These are phyloP conservation scores for Diaporthe sp. DNA, from an alignment of 2,329 filamentous ascomycete species.

Conservation along the genomic window DNA sequence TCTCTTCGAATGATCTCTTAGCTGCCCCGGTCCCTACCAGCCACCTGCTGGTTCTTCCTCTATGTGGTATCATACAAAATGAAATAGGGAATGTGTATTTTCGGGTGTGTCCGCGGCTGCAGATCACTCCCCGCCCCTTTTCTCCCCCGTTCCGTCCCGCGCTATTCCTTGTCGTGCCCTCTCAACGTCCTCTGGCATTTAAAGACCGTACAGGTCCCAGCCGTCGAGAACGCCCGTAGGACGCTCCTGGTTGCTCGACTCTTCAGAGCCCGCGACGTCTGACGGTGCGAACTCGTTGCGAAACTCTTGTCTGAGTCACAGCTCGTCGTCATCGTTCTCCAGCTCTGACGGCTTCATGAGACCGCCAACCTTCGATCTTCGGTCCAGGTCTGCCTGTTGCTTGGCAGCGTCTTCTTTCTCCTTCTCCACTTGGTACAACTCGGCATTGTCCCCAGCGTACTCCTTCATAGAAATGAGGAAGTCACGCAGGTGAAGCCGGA, in stretches of 20 bases:
- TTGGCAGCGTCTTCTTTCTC: constrained; percentile 90
- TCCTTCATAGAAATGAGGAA: constrained; percentile 98
- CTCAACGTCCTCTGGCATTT: constrained; percentile 31
- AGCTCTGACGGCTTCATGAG: constrained; percentile 98
- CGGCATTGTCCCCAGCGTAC: constrained; percentile 94
- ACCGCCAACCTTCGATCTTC: constrained; percentile 94
- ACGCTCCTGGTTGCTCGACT: constrained; percentile 31
- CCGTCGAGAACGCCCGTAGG: constrained; percentile 47
- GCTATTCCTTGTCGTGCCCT: neutral
- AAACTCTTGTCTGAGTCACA: constrained; percentile 84
- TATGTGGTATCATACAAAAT: constrained; percentile 41
- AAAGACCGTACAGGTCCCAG: constrained; percentile 53
- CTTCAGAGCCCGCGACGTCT: constrained; percentile 46
- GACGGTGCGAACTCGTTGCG: constrained; percentile 69
- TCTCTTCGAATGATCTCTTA: constrained; percentile 16
- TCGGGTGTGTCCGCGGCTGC: constrained; percentile 27
- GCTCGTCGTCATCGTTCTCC: constrained; percentile 85
- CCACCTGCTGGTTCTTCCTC: constrained; percentile 27
- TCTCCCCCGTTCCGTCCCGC: neutral
- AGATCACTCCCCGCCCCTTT: constrained; percentile 7
- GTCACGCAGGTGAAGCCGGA: constrained; percentile 95
- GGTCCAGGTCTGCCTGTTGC: constrained; percentile 89
- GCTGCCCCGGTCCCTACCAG: constrained; percentile 18
- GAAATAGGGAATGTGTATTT: constrained; percentile 37
- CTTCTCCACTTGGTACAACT: constrained; percentile 93